These are phyloP conservation scores for Bimuria novae-zelandiae DNA, from an alignment of 2,329 filamentous ascomycete genomes.

Conservation along the genomic window DNA sequence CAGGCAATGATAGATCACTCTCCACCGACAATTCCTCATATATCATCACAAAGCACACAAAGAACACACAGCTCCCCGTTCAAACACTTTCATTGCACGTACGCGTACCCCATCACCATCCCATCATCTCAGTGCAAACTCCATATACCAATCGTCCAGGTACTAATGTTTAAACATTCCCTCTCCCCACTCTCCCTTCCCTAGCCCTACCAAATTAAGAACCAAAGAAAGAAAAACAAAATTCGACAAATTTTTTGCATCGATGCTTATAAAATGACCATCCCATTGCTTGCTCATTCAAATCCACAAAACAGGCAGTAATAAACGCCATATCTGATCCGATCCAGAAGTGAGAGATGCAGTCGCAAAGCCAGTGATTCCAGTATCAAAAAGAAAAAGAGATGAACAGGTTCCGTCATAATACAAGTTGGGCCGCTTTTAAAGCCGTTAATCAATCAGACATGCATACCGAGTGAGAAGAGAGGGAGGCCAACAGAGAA, in stretches of 20 bases:
- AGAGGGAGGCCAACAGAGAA: conserved; percentile 12
- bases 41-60: background rate
- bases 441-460: conserved; percentile 27
- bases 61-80: background rate
- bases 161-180: conserved; percentile 29
- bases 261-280: conserved; percentile 9
- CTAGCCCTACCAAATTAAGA: too few species aligned
- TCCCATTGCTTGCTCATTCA: too few species aligned
- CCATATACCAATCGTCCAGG: conserved; percentile 11
- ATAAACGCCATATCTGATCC: conserved; percentile 7
- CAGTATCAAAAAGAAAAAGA: conserved; percentile 25
- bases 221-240: conserved; percentile 9
- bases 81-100: conserved; percentile 4
- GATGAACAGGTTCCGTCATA: conserved; percentile 30
- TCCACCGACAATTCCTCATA: too few species aligned
- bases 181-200: conserved; percentile 26
- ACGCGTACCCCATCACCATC: background rate
- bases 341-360: conserved; percentile 36
- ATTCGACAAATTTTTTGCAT: conserved; percentile 8
- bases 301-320: conserved; percentile 4
- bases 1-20: too few species aligned
- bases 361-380: conserved; percentile 27
- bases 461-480: conserved; percentile 7
- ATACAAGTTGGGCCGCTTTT: conserved; percentile 37
- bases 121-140: conserved; percentile 9